Base-by-base conservation (phyloP, 148 eudicot species). In the Dianthus caryophyllus region DNA sequence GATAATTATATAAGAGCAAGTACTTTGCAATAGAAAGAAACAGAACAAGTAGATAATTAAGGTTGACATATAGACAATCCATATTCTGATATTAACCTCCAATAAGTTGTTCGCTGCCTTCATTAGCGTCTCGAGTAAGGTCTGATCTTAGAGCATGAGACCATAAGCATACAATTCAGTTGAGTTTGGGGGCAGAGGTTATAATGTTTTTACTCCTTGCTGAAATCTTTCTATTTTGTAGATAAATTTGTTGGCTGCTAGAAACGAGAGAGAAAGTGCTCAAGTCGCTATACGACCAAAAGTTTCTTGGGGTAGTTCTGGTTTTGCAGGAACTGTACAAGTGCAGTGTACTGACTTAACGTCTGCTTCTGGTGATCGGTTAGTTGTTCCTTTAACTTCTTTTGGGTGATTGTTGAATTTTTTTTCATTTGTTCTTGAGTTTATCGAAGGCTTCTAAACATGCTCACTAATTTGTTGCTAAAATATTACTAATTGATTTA, bases 241-340 rank as follows among this genome's bases (percentile, higher is more conserved):
- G 98, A 80, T 90, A 73, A 90, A 89, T 76, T 85, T 94, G 59
- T 76, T 94, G 78, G 97, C 93, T 33, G 99, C 97, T 66, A 83
- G 97, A 82, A 94, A 90, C 61, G 99, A 94, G 86, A 88, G 97
- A 73, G 99, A 94, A 68, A 94, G 96, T 73, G 71, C 90, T 65
- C 99, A 94, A 83, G 74, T 94, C 80, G 97, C 99, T 70, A 26
- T 94, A 78, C 97, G 97, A 16, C 99, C 99, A 74, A 94, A 94
- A 78, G 92, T 90, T 70, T 76, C 86, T 61, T 94, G 99, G 98
- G 87, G 85, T 68, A 73, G 73, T 69, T 81, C 83, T 30, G 73
- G 84, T 78, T 26, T 77, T 76, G 99, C 96, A 41, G 99, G 99
- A 65, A 70, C 75, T 57, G 86, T 88, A 60, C 97, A 90, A 76